Conservation (phyloP, 345 rosid species). For the Ceriops tagal region DNA sequence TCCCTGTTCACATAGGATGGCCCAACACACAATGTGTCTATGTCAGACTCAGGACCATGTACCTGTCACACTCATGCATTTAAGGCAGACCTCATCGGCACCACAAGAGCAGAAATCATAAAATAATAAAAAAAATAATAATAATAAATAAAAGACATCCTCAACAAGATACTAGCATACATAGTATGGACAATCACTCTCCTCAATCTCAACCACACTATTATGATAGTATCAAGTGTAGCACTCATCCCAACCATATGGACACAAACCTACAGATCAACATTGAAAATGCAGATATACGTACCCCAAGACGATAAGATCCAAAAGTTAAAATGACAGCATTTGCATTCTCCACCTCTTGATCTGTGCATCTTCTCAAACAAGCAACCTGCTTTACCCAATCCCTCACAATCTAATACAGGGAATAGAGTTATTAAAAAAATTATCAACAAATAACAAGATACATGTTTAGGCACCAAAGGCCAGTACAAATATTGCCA, state of each 20-base stretch:
- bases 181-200: background rate
- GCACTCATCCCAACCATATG: background rate
- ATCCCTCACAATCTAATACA: constrained; percentile 50
- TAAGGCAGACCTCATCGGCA: background rate
- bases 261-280: background rate
- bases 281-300: constrained; percentile 18
- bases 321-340: constrained; percentile 89
- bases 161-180: background rate
- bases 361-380: constrained; percentile 67
- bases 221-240: background rate
- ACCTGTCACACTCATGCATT: constrained; percentile 39
- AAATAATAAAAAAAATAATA: background rate
- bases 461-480: background rate
- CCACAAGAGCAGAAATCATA: background rate
- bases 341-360: constrained; percentile 85
- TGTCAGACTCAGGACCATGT: constrained; percentile 92
- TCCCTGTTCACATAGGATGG: constrained; percentile 90
- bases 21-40: constrained; percentile 89
- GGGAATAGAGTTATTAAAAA: background rate
- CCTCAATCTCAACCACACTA: background rate
- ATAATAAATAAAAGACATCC: background rate
- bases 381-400: constrained; percentile 74
- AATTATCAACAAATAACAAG: background rate
- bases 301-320: constrained; percentile 82
- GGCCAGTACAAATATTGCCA: background rate